phyloP scores from a whole-genome alignment of 345 rosid species.

The Physaria fendleri region DNA sequence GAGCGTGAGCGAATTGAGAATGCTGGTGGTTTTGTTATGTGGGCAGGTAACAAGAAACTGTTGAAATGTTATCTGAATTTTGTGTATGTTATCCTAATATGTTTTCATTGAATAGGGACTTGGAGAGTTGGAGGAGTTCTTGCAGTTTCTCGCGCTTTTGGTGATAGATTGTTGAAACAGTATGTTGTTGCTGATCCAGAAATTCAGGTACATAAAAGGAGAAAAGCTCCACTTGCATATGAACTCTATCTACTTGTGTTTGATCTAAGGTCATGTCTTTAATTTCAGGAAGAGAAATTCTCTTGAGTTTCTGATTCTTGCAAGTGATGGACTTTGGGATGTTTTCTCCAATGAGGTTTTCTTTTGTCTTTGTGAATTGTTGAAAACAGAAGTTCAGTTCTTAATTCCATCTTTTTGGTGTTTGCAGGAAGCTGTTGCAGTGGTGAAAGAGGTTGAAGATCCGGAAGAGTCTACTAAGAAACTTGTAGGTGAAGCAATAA shows the following conservation, averaged over 20 bases:
- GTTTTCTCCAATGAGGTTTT: constrained; percentile 97
- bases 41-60: constrained; percentile 69
- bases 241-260: not conserved
- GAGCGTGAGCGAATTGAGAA: constrained; percentile 97
- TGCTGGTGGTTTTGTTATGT: constrained; percentile 99
- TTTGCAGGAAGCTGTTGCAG: constrained; percentile 77
- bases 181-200: constrained; percentile 99
- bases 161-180: constrained; percentile 89
- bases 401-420: not conserved
- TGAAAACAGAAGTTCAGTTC: too few relatives aligned
- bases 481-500: constrained; percentile 74
- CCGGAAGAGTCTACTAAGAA: constrained; percentile 81
- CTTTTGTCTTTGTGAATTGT: too few relatives aligned
- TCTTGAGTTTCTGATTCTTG: constrained; percentile 97
- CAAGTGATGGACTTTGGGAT: constrained; percentile 99
- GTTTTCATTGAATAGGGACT: constrained; percentile 56
- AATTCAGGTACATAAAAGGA: constrained; percentile 56
- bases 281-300: constrained; percentile 88
- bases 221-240: not conserved
- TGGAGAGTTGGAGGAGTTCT: constrained; percentile 99
- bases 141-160: constrained; percentile 99
- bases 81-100: not conserved
- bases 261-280: not conserved
- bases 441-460: constrained; percentile 70
- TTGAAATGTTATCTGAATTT: not conserved